These are phyloP conservation scores for Schizothecium vesticola DNA, from an alignment of 495 filamentous ascomycete genomes.

Conservation along the genomic window DNA sequence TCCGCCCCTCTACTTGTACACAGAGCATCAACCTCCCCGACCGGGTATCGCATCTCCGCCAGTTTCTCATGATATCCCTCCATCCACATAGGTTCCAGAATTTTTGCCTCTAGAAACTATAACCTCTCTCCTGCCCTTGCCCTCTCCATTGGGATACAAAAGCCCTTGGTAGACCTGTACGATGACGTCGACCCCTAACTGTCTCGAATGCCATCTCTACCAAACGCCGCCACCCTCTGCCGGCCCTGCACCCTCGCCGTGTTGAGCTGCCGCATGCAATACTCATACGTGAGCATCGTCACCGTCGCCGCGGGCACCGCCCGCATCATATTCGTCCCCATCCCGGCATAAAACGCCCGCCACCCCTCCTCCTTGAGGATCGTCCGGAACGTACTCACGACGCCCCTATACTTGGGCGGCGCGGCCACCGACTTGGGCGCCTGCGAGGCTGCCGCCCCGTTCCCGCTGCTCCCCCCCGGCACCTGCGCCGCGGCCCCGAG, in stretches of 20 bases:
- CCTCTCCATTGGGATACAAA: too few species aligned
- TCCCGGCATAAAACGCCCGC: slow-evolving; percentile 93
- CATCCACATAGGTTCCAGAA: background rate
- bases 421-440: slow-evolving; percentile 12
- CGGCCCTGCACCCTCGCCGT: slow-evolving; percentile 28
- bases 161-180: too few species aligned
- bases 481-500: slow-evolving; percentile 33
- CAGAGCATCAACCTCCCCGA: background rate
- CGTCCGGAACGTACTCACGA: slow-evolving; percentile 73
- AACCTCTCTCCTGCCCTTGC: background rate
- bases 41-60: background rate
- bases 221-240: slow-evolving; percentile 15
- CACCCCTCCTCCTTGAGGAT: slow-evolving; percentile 91
- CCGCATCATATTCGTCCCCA: slow-evolving; percentile 96
- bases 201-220: background rate
- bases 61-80: background rate
- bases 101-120: background rate
- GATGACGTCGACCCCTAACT: background rate
- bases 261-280: slow-evolving; percentile 56
- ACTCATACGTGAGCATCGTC: slow-evolving; percentile 96
- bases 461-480: background rate
- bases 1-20: background rate
- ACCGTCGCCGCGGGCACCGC: slow-evolving; percentile 94
- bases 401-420: slow-evolving; percentile 71
- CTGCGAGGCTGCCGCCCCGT: background rate